A percentile compares a stretch with the other conserved stretches of the same genome.
phyloP scores from a whole-genome alignment of 2,329 filamentous ascomycete genomes.

The Epichloe sp. region DNA sequence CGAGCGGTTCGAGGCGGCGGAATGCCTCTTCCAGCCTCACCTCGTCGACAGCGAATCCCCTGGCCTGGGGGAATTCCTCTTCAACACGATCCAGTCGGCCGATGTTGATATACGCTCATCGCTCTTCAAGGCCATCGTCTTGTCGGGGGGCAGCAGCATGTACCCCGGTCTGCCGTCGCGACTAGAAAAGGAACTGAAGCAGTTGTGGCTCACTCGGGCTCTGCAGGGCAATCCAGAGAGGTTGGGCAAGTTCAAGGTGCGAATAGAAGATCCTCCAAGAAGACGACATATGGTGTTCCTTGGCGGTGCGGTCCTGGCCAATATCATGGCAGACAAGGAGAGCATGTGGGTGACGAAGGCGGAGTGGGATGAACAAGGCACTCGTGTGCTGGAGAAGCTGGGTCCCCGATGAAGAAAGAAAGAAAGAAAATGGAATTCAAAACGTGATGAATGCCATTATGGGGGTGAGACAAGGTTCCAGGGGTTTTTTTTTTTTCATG shows the following conservation, averaged over 20 bases:
- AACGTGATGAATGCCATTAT: not conserved
- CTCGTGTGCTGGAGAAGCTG: conserved; percentile 77
- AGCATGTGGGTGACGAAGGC: conserved; percentile 97
- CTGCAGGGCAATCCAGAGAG: conserved; percentile 85
- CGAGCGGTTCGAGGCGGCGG: conserved; percentile 94
- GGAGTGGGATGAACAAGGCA: conserved; percentile 91
- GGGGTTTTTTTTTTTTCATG: not conserved
- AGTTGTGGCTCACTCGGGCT: conserved; percentile 90
- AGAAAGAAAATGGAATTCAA: not conserved
- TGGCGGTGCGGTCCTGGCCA: conserved; percentile 88
- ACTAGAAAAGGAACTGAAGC: conserved; percentile 96
- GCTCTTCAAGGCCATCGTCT: conserved; percentile 92
- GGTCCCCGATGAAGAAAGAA: conserved; percentile 55
- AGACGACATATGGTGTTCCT: conserved; percentile 99
- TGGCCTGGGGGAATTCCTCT: conserved; percentile 94
- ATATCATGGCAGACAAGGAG: conserved; percentile 98
- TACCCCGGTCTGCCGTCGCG: conserved; percentile 91
- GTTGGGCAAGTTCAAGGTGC: conserved; percentile 96
- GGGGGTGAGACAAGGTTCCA: not conserved
- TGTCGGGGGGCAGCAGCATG: conserved; percentile 98
- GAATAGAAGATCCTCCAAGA: conserved; percentile 94
- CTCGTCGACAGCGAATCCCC: conserved; percentile 95
- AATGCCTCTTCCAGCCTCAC: conserved; percentile 97
- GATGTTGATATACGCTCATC: conserved; percentile 91
- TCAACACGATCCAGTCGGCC: conserved; percentile 95